Evolutionary conservation across 768 basidiomycete genomes (phyloP), one percentile per base, ranked within the genome.

Genomic region (Xerocomus brunneocitrinus): DNA sequence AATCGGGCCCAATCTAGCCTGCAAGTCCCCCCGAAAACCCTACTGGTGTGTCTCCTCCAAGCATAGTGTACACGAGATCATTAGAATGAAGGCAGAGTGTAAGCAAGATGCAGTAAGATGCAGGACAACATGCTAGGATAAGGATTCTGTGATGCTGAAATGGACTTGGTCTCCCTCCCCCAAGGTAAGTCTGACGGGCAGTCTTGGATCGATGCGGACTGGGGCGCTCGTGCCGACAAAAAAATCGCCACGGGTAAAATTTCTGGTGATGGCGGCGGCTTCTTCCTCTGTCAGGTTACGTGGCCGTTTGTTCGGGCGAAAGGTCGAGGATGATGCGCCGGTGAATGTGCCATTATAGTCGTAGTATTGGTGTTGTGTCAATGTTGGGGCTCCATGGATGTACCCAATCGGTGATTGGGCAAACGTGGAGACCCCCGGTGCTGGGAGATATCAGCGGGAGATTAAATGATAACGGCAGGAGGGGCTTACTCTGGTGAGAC

Each of bases 161-260:
- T 91, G 89, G 28, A 91, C 89, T 60, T 87, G 84, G 65, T 91
- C 89, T 31, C 87, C 87, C 62, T 91, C 89, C 27, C 87, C 87
- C 39, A 91, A 76, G 22, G 87, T 89, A 31, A 91, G 80, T 55
- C 86, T 76, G 56, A 91, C 89, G 13, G 89, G 87, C 40, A 91
- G 71, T 49, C 88, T 81, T 22, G 88, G 87, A 64, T 91, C 89
- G 69, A 91, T 90, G 60, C 87, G 82, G 42, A 91, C 86, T 8
- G 89, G 89, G 2, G 87, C 89, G 59, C 85, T 89, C 35, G 76
- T 82, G 50, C 88, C 89, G 48, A 91, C 85, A 62, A 83, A 91
- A 67, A 91, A 91, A 65, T 91, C 88, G 4, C 89, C 89, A 48
- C 89, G 81, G 56, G 75, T 84, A 61, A 87, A 91, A 62, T 88